phyloP scores from a whole-genome alignment of 805 yeast genomes.

The Metschnikowia chrysomelidarum region DNA sequence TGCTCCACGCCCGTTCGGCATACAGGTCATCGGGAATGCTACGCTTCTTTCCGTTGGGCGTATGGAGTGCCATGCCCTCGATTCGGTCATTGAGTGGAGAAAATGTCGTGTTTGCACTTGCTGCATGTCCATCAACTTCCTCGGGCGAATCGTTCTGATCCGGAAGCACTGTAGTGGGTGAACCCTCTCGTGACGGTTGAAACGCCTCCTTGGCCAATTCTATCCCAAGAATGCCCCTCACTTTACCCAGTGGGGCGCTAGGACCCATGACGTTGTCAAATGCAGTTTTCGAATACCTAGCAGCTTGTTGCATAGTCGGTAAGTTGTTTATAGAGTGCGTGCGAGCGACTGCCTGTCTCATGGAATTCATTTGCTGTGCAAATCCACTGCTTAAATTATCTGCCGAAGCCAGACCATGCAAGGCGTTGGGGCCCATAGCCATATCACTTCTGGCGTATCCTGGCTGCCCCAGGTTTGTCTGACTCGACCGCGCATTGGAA shows the following conservation, averaged over 20 bases:
- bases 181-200: constrained; percentile 2
- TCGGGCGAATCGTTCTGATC: background rate
- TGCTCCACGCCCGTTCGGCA: constrained; percentile 12
- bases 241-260: constrained; percentile 6
- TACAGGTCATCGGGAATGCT: constrained; percentile 6
- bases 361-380: no score
- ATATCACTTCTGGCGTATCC: no score
- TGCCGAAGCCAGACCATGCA: no score
- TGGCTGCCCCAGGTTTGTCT: no score
- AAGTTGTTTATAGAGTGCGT: no score
- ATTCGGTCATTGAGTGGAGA: constrained; percentile 19
- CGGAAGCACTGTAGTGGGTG: constrained; percentile 2
- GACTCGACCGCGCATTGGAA: no score
- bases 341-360: no score
- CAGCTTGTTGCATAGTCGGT: no score
- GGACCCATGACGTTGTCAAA: constrained; percentile 14
- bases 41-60: constrained; percentile 15
- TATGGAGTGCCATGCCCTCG: constrained; percentile 13
- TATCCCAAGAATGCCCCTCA: constrained; percentile 25
- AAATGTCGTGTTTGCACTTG: constrained; percentile 9
- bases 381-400: no score
- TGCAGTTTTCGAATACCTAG: constrained; percentile 15
- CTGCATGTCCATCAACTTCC: background rate
- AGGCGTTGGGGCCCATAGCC: no score
- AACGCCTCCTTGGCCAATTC: constrained; percentile 12